Evolutionary conservation across 2,329 filamentous ascomycete species (phyloP).

Genomic region (Paracoccidioides brasiliensis): DNA sequence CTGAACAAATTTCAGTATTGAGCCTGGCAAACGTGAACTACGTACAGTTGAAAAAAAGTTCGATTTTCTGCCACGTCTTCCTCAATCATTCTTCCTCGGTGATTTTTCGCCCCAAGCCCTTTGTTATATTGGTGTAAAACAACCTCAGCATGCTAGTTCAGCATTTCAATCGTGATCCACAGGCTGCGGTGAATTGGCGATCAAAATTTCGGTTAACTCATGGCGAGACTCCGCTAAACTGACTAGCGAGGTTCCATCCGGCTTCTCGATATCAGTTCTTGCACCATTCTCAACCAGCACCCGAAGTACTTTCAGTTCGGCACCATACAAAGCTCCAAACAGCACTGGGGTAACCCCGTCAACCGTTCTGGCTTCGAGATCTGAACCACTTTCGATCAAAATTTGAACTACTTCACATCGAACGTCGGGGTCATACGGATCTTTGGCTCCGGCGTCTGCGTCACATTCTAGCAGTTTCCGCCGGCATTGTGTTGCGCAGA

Average conservation of each 20-base stretch:
- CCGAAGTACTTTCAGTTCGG: background rate
- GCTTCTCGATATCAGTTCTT: background rate
- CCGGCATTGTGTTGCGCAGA: background rate
- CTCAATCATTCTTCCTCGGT: background rate
- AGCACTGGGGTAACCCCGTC: background rate
- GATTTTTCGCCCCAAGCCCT: too few species aligned
- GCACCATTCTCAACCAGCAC: too few species aligned
- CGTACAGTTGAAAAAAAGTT: background rate
- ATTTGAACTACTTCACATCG: background rate
- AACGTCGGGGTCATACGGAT: too few species aligned
- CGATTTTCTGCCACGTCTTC: background rate
- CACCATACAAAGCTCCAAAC: background rate
- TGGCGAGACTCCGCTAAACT: background rate
- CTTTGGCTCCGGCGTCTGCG: background rate
- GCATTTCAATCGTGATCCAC: background rate
- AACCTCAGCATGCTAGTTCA: background rate
- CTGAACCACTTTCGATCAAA: background rate
- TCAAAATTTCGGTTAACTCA: background rate
- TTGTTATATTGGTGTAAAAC: too few species aligned
- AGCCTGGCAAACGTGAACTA: background rate
- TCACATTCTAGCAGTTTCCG: slow-evolving; percentile 1
- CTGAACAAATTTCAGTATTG: background rate
- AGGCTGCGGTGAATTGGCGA: too few species aligned
- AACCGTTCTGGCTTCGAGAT: background rate
- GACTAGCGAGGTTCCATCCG: background rate